A percentile compares a stretch with the other conserved stretches of the same genome.
Evolutionary conservation across 2,329 filamentous ascomycete species (phyloP).

Genomic region (Neocatenulostroma microsporum): DNA sequence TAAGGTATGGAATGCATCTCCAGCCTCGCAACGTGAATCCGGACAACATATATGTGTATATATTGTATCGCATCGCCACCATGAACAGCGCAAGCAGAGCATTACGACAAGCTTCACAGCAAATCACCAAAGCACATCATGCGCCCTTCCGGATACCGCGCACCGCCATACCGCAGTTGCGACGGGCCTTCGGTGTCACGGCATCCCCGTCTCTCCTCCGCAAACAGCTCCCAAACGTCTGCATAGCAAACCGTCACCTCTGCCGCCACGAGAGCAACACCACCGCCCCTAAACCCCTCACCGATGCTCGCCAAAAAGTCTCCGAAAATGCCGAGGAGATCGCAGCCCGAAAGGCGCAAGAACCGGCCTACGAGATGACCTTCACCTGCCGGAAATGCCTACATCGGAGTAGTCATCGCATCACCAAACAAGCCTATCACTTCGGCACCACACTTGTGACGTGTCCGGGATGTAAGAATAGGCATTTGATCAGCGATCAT

Average conservation of each 20-base stretch:
- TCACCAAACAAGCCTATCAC: conserved; percentile 95
- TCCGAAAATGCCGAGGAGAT: conserved; percentile 25
- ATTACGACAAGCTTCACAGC: too few species aligned
- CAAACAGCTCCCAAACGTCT: conserved; percentile 3
- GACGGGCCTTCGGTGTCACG: not conserved
- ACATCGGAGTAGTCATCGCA: conserved; percentile 68
- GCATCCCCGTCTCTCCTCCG: conserved; percentile 11
- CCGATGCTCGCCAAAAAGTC: conserved; percentile 19
- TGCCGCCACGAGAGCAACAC: too few species aligned
- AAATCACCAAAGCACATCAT: too few species aligned
- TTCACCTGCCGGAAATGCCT: conserved; percentile 83
- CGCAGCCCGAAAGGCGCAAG: conserved; percentile 36
- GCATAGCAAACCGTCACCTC: conserved; percentile 3
- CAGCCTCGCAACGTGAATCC: too few species aligned
- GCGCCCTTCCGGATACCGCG: conserved; percentile 4
- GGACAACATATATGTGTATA: too few species aligned
- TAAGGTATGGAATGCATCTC: too few species aligned
- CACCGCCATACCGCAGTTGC: conserved; percentile 22
- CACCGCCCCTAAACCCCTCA: conserved; percentile 21
- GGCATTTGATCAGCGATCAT: conserved; percentile 89
- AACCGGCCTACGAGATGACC: conserved; percentile 72
- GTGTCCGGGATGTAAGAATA: conserved; percentile 76
- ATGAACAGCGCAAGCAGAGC: too few species aligned
- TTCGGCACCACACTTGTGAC: conserved; percentile 79
- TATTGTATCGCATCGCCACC: too few species aligned